phyloP scores from a whole-genome alignment of 306 rosid genomes.

The Lathyrus oleraceus region DNA sequence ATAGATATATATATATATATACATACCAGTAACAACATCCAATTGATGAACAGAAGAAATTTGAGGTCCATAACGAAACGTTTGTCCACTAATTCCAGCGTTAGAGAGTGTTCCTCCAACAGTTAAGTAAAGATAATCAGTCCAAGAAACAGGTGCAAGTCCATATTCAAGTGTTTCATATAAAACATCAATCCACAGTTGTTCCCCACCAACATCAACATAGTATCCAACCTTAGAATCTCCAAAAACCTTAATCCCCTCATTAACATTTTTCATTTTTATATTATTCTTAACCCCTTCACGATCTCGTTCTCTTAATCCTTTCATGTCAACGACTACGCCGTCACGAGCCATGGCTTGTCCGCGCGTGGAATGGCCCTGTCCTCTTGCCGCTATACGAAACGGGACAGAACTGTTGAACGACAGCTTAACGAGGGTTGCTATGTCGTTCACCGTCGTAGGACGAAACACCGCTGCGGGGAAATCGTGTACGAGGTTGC shows the following conservation, averaged over 20 bases:
- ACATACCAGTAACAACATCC: conserved; percentile 72
- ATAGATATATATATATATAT: too few relatives aligned
- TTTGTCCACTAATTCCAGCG: conserved; percentile 75
- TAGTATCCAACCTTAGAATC: conserved; percentile 33
- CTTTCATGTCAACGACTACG: conserved; percentile 65
- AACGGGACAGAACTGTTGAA: conserved; percentile 47
- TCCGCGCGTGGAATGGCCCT: conserved; percentile 72
- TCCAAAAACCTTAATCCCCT: conserved; percentile 34
- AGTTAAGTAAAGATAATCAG: conserved; percentile 66
- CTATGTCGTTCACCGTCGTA: conserved; percentile 48
- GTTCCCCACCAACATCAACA: conserved; percentile 74
- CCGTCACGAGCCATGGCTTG: conserved; percentile 75
- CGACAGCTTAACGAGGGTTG: conserved; percentile 36
- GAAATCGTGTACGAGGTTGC: conserved; percentile 46
- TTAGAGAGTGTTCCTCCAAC: conserved; percentile 82
- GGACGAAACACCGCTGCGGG: conserved; percentile 67
- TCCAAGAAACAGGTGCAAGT: conserved; percentile 69
- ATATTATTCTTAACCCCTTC: not conserved
- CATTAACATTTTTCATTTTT: not conserved
- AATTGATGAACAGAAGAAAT: conserved; percentile 57
- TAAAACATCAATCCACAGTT: conserved; percentile 64
- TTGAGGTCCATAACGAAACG: conserved; percentile 76
- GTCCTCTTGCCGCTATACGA: conserved; percentile 57
- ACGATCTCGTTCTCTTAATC: not conserved
- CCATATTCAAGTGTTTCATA: conserved; percentile 48